Evolutionary conservation across 495 filamentous ascomycete species (phyloP), one percentile per base, ranked within the genome.

Genomic region (Hapsidospora chrysogenum): DNA sequence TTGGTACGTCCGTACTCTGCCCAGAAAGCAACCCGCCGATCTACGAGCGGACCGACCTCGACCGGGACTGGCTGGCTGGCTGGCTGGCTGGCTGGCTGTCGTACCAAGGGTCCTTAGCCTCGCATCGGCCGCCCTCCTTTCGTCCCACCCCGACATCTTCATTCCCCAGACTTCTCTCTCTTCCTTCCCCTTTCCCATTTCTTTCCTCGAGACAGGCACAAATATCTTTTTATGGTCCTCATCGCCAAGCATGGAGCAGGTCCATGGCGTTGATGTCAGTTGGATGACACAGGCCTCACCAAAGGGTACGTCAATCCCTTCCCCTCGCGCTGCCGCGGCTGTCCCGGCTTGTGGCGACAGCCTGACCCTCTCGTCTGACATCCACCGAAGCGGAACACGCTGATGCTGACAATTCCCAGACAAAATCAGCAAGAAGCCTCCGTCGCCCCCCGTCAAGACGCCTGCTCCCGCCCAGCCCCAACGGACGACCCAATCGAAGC

Each of bases 201-300:
- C 18, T 1, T 13, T 21, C 9, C 13, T 13, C 25, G n/a, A 22
- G n/a, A 10, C 17, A 17, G 15, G 17, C 37, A 27, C n/a, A n/a
- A n/a, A n/a, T 26, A 11, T 26, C 6, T 26, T 26, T 26, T 26
- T 26, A 26, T 26, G 23, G 6, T 6, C 11, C 23, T 26, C 6
- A 6, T 16, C 33, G 26, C 9, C 33, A 20, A 41, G 19, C 35
- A 78, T 76, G 75, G 75, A 78, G 53, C 66, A 66, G 40, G 58
- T 76, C 41, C 69, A 74, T 41, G 64, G 68, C 18, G 56, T 80
- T 38, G 76, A 80, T 52, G 72, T 80, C 35, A 68, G 63, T 37
- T 80, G 76, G 76, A 68, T 79, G 60, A 64, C 61, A 29, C 61
- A 67, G 44, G 61, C 58, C 40, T 49, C 52, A 41, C 48, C 54